phyloP scores from a whole-genome alignment of 1,139 yeast species.

The Yamadazyma oceani region DNA sequence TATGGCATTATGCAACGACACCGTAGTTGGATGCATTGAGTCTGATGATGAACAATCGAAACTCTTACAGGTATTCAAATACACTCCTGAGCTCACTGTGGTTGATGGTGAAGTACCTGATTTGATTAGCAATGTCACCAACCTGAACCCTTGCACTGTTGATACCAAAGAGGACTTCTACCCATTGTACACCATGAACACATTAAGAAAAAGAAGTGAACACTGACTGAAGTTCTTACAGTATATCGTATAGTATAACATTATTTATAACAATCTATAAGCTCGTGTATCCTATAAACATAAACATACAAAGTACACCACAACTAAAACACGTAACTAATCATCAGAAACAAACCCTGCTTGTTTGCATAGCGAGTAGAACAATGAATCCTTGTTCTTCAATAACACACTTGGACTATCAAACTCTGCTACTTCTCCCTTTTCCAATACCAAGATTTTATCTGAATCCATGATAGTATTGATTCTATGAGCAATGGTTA shows the following conservation, averaged over 20 bases:
- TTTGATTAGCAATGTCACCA: conserved; percentile 15
- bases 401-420: conserved; percentile 75
- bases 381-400: conserved; percentile 65
- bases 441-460: conserved; percentile 79
- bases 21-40: conserved; percentile 50
- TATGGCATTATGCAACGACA: conserved; percentile 19
- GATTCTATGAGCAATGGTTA: conserved; percentile 93
- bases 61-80: conserved; percentile 23
- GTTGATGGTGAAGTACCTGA: conserved; percentile 11
- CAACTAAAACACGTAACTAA: background rate
- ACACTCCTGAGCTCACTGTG: conserved; percentile 13
- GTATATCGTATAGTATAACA: background rate
- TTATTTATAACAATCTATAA: background rate
- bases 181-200: conserved; percentile 63
- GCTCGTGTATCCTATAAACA: too few relatives aligned
- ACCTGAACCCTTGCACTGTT: conserved; percentile 33
- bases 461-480: conserved; percentile 94
- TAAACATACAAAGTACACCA: too few relatives aligned
- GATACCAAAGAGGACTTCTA: conserved; percentile 47
- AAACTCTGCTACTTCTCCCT: conserved; percentile 84
- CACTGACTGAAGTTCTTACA: conserved; percentile 41
- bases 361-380: conserved; percentile 75
- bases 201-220: conserved; percentile 82
- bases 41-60: conserved; percentile 31
- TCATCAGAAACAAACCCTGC: conserved; percentile 50